These are phyloP conservation scores for Fusarium nelsonii DNA, from an alignment of 2,329 filamentous ascomycete species.

Conservation along the genomic window DNA sequence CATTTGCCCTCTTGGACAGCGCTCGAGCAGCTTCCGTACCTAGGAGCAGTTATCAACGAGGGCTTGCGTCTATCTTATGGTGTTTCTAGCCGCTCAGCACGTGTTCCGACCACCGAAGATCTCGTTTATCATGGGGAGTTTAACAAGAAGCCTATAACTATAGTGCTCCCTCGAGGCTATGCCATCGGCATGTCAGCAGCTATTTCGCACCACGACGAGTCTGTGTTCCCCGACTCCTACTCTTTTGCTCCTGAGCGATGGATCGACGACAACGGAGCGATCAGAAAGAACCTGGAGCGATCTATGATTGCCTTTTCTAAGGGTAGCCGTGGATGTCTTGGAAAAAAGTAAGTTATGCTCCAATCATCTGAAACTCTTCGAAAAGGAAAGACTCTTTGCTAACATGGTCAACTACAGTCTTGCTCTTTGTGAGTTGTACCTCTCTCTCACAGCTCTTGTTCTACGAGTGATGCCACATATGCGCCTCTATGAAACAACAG, in stretches of 20 bases:
- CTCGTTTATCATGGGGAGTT: slow-evolving; percentile 12
- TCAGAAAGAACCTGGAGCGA: slow-evolving; percentile 15
- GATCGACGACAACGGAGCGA: slow-evolving; percentile 4
- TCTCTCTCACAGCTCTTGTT: slow-evolving; percentile 16
- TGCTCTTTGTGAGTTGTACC: slow-evolving; percentile 18
- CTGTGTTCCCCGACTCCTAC: slow-evolving; percentile 19
- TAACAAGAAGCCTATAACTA: slow-evolving; percentile 7
- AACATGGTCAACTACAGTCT: not conserved
- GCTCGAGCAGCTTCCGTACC: slow-evolving; percentile 13
- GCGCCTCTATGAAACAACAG: slow-evolving; percentile 11
- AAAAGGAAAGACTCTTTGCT: rapidly evolving
- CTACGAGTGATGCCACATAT: slow-evolving; percentile 21
- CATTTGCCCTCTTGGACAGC: slow-evolving; percentile 24
- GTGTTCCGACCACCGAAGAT: slow-evolving; percentile 14
- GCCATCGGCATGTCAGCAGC: slow-evolving; percentile 25
- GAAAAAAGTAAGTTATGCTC: slow-evolving; percentile 16
- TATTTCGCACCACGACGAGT: slow-evolving; percentile 14
- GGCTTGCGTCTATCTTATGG: slow-evolving; percentile 17
- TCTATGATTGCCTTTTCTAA: slow-evolving; percentile 20
- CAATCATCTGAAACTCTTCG: rapidly evolving
- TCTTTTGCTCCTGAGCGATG: slow-evolving; percentile 11
- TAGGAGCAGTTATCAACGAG: not conserved
- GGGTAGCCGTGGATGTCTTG: slow-evolving; percentile 22
- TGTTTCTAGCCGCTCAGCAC: slow-evolving; percentile 19
- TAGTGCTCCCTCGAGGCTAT: slow-evolving; percentile 12